Percentiles rank a stretch among this genome's conserved stretches.
Conservation (phyloP, 2,329 filamentous ascomycete species). For the Botrytis tulipae region DNA sequence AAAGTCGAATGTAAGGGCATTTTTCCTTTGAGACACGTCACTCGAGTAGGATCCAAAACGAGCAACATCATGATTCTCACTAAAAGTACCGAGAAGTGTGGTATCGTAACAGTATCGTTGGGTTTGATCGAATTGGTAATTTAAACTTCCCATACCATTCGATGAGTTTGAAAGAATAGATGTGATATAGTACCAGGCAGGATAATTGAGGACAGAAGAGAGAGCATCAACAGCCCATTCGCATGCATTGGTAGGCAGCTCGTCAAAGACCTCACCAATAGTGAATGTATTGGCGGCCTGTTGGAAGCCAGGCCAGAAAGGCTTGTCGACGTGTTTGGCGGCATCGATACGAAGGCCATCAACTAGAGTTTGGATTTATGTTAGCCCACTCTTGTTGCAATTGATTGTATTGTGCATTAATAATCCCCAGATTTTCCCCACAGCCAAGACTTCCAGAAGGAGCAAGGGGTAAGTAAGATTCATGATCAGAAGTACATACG, state of each 20-base stretch:
- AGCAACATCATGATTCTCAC: slow-evolving; percentile 45
- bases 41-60: slow-evolving; percentile 39
- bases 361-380: slow-evolving; percentile 25
- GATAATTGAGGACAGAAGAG: slow-evolving; percentile 28
- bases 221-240: slow-evolving; percentile 22
- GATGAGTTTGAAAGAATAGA: slow-evolving; percentile 40
- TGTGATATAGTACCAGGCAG: slow-evolving; percentile 42
- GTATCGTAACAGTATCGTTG: slow-evolving; percentile 39
- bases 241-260: slow-evolving; percentile 47
- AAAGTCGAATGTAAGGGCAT: slow-evolving; percentile 48
- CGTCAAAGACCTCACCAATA: slow-evolving; percentile 59
- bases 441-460: slow-evolving; percentile 1
- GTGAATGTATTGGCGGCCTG: slow-evolving; percentile 55
- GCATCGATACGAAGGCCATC: slow-evolving; percentile 52
- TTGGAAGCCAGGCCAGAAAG: slow-evolving; percentile 56
- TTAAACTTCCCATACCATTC: slow-evolving; percentile 29
- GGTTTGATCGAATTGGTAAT: slow-evolving; percentile 36
- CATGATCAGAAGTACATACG: slow-evolving; percentile 39
- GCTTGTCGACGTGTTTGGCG: slow-evolving; percentile 46
- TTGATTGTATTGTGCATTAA: slow-evolving; percentile 49
- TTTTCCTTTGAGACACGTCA: slow-evolving; percentile 41
- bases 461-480: slow-evolving; percentile 47
- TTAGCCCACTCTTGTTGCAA: neutral
- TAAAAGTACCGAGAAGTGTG: slow-evolving; percentile 42
- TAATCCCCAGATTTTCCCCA: slow-evolving; percentile 4